phyloP scores from a whole-genome alignment of 192 early-diverging fungal genomes.

The Coemansia javaensis region DNA sequence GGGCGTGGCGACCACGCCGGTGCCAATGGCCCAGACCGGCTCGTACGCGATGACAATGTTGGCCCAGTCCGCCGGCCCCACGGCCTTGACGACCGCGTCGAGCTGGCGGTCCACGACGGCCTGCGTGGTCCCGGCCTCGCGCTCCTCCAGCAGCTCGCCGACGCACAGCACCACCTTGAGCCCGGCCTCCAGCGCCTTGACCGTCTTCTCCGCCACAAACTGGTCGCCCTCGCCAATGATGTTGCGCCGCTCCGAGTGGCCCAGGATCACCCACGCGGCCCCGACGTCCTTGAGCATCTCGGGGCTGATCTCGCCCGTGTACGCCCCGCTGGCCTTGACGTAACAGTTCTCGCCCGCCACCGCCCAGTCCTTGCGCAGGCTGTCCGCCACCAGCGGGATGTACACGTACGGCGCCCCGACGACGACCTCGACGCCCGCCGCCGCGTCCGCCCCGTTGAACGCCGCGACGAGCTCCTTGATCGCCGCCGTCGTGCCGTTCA shows the following conservation, averaged over 20 bases:
- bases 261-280: slow-evolving; percentile 94
- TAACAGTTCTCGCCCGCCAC: slow-evolving; percentile 97
- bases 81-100: slow-evolving; percentile 68
- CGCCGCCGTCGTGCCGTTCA: slow-evolving; percentile 85
- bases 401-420: slow-evolving; percentile 92
- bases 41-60: slow-evolving; percentile 98
- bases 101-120: slow-evolving; percentile 87
- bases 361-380: slow-evolving; percentile 75
- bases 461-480: slow-evolving; percentile 69
- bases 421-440: slow-evolving; percentile 83
- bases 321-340: slow-evolving; percentile 82
- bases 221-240: slow-evolving; percentile 86
- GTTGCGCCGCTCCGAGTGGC: slow-evolving; percentile 98
- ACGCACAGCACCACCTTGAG: slow-evolving; percentile 92
- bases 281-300: slow-evolving; percentile 95
- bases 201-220: slow-evolving; percentile 84
- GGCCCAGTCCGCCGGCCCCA: slow-evolving; percentile 75
- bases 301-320: slow-evolving; percentile 93
- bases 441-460: slow-evolving; percentile 70
- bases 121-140: slow-evolving; percentile 82
- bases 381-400: slow-evolving; percentile 72
- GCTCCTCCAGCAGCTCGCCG: slow-evolving; percentile 94
- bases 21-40: slow-evolving; percentile 99
- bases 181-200: slow-evolving; percentile 80
- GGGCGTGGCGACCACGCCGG: slow-evolving; percentile 94